These are phyloP conservation scores for Rossbeevera mucosa DNA, from an alignment of 768 basidiomycete species.

Conservation along the genomic window DNA sequence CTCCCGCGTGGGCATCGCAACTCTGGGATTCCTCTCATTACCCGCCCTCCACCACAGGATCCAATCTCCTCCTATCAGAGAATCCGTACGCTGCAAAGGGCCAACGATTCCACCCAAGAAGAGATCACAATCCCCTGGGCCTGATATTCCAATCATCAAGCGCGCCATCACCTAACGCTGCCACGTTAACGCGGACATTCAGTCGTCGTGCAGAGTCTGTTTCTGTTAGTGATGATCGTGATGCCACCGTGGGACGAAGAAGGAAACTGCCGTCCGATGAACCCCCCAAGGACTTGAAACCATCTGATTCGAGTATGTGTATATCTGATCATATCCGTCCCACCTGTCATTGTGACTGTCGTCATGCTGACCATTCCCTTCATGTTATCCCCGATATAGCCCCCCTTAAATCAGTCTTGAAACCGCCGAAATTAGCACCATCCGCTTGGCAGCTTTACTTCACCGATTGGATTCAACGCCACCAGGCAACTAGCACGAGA, in stretches of 20 bases:
- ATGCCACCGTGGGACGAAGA: slow-evolving; percentile 69
- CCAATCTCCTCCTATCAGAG: slow-evolving; percentile 44
- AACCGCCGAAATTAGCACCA: slow-evolving; percentile 86
- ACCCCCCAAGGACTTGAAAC: slow-evolving; percentile 36
- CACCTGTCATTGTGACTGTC: slow-evolving; percentile 20
- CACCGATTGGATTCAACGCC: slow-evolving; percentile 89
- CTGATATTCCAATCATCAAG: slow-evolving; percentile 68
- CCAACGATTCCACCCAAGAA: slow-evolving; percentile 38
- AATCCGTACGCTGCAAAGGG: slow-evolving; percentile 40
- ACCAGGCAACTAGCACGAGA: slow-evolving; percentile 71
- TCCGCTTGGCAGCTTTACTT: slow-evolving; percentile 97
- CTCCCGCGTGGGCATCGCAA: slow-evolving; percentile 65
- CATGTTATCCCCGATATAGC: slow-evolving; percentile 39
- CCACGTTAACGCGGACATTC: slow-evolving; percentile 54
- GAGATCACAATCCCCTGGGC: slow-evolving; percentile 38
- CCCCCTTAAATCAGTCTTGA: slow-evolving; percentile 70
- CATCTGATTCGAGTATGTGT: slow-evolving; percentile 46
- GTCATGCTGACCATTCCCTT: slow-evolving; percentile 25
- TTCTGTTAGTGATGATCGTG: slow-evolving; percentile 56
- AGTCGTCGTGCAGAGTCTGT: slow-evolving; percentile 65
- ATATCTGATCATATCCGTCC: slow-evolving; percentile 27
- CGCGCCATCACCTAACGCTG: slow-evolving; percentile 54
- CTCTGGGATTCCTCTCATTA: slow-evolving; percentile 55
- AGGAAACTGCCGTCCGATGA: slow-evolving; percentile 37
- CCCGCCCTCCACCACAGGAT: slow-evolving; percentile 41